Evolutionary conservation across 441 rosid species (phyloP).

Genomic region (Corymbia calophylla): DNA sequence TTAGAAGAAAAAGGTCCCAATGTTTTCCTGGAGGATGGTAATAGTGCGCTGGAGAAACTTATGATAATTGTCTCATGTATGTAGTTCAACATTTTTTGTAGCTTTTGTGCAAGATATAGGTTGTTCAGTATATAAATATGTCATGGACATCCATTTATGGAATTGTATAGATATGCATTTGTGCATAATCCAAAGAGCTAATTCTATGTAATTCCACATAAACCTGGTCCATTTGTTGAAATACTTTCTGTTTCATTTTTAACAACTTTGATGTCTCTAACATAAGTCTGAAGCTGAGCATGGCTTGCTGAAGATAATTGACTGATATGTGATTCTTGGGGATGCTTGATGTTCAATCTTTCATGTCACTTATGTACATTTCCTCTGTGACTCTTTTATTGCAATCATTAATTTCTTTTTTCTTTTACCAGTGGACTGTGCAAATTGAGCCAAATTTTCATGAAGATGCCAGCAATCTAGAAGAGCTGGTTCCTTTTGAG

Average conservation of each 20-base stretch:
- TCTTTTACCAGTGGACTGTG: conserved; percentile 76
- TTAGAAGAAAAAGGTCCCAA: not conserved
- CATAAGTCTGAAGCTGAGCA: not conserved
- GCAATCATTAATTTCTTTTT: conserved; percentile 6
- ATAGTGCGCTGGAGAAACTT: not conserved
- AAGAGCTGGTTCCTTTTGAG: conserved; percentile 94
- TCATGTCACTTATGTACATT: not conserved
- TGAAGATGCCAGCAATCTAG: conserved; percentile 86
- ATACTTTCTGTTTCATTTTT: not conserved
- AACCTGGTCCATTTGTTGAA: not conserved
- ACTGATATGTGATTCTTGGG: not conserved
- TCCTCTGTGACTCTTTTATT: conserved; percentile 3
- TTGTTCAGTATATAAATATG: not conserved
- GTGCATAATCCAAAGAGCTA: not conserved
- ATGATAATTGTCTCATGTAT: not conserved
- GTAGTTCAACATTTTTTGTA: not conserved
- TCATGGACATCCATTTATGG: not conserved
- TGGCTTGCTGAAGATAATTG: not conserved
- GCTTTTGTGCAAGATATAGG: not conserved
- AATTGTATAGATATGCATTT: not conserved
- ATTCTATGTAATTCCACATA: not conserved
- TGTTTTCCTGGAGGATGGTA: not conserved
- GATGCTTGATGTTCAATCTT: not conserved
- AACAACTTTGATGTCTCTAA: not conserved
- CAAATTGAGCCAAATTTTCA: conserved; percentile 92